Evolutionary conservation across 257 asterid species (phyloP).

Genomic region (Hygrophila difformis): DNA sequence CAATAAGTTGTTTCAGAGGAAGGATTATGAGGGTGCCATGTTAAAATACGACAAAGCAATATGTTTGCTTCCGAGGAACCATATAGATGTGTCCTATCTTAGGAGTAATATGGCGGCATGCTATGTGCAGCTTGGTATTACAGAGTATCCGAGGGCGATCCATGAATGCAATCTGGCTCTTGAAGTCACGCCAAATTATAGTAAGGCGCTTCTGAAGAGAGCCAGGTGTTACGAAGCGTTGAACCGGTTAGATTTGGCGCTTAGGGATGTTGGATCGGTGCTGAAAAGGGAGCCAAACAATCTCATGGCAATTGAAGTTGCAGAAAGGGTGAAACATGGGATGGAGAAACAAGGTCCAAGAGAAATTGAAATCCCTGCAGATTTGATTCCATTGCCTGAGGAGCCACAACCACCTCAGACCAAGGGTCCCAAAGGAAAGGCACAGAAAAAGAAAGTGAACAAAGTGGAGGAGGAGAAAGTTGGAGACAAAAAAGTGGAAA

Average conservation of each 20-base stretch:
- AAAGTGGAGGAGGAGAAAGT: not conserved
- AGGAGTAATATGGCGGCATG: conserved; percentile 9
- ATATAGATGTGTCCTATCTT: not conserved
- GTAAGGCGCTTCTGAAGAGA: conserved; percentile 12
- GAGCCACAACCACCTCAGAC: not conserved
- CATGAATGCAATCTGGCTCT: conserved; percentile 8
- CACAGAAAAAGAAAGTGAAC: not conserved
- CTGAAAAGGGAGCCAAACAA: conserved; percentile 3
- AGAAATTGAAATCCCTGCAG: not conserved
- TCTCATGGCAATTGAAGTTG: conserved; percentile 1
- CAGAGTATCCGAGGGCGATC: too few relatives aligned
- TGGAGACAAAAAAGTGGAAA: not conserved
- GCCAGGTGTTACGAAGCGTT: too few relatives aligned
- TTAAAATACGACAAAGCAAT: conserved; percentile 11
- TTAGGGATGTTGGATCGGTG: conserved; percentile 3
- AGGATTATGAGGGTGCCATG: too few relatives aligned
- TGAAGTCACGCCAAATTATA: conserved; percentile 7
- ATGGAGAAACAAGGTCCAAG: conserved; percentile 1
- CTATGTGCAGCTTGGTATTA: conserved; percentile 7
- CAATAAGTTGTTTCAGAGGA: conserved; percentile 1
- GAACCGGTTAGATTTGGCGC: conserved; percentile 5
- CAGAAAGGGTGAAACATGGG: conserved; percentile 1
- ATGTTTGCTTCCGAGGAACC: conserved; percentile 4
- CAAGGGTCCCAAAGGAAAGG: not conserved
- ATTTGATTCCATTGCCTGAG: conserved; percentile 8